These are phyloP conservation scores for Metschnikowia amazonensis DNA, from an alignment of 805 yeast genomes.

Conservation along the genomic window DNA sequence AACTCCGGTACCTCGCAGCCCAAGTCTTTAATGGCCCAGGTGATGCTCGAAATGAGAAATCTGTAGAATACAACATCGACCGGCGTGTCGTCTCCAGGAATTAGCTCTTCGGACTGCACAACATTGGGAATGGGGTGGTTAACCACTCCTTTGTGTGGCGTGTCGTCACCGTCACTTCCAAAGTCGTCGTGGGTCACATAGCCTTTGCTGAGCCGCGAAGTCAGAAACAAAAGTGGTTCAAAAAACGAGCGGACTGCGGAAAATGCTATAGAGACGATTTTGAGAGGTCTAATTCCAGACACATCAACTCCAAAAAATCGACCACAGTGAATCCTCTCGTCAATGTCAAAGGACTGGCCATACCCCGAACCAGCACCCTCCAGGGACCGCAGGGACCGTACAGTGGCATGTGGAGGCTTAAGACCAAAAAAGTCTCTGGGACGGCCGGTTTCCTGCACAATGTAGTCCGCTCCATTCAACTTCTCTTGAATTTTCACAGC, in stretches of 20 bases:
- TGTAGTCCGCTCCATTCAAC: conserved; percentile 54
- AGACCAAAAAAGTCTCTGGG: neutral
- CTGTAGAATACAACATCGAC: conserved; percentile 78
- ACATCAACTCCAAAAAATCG: neutral
- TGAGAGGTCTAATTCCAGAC: neutral
- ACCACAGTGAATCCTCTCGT: neutral
- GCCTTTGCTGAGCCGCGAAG: conserved; percentile 49
- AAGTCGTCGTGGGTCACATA: conserved; percentile 79
- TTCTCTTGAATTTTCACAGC: conserved; percentile 53
- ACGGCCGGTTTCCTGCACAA: neutral
- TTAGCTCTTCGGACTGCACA: conserved; percentile 48
- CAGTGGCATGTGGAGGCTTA: neutral
- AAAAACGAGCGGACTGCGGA: neutral
- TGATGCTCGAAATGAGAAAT: conserved; percentile 50
- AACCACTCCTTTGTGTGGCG: conserved; percentile 58
- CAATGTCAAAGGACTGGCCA: neutral
- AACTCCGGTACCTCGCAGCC: conserved; percentile 19
- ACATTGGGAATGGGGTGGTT: conserved; percentile 74
- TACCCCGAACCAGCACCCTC: too few relatives aligned
- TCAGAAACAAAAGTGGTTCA: neutral
- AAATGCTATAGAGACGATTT: neutral
- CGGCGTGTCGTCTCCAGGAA: conserved; percentile 20
- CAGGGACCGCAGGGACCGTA: too few relatives aligned
- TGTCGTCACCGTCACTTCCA: conserved; percentile 85
- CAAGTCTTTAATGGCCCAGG: conserved; percentile 30